Conservation (phyloP, 345 rosid genomes). For the Eutrema japonicum region DNA sequence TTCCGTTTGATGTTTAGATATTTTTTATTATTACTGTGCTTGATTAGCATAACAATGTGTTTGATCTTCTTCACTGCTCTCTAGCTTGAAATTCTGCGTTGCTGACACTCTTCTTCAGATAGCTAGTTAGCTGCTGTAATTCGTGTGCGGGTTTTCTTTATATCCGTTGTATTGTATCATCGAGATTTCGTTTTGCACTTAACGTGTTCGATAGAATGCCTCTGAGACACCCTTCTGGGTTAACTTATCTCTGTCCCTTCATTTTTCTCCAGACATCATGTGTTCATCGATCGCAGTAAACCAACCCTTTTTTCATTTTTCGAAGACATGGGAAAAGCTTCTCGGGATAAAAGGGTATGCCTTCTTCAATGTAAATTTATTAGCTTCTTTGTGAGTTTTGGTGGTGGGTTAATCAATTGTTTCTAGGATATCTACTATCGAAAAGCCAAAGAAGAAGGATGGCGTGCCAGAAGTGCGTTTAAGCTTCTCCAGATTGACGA, state of each 20-base stretch:
- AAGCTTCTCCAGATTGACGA: constrained; percentile 96
- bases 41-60: too few relatives aligned
- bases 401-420: neutral
- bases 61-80: neutral
- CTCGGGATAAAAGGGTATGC: constrained; percentile 84
- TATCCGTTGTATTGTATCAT: neutral
- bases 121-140: neutral
- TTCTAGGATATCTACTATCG: constrained; percentile 87
- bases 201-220: constrained; percentile 38
- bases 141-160: neutral
- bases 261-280: neutral
- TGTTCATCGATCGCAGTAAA: neutral
- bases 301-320: neutral
- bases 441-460: constrained; percentile 97
- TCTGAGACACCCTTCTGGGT: constrained; percentile 1
- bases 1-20: too few relatives aligned
- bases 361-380: neutral
- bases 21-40: too few relatives aligned
- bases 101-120: constrained; percentile 2
- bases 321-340: constrained; percentile 83
- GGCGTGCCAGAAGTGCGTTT: constrained; percentile 98
- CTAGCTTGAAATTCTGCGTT: neutral
- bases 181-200: constrained; percentile 1
- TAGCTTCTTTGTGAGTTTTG: neutral
- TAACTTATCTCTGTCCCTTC: neutral